Base-by-base conservation (phyloP, 805 yeast species). In the Candida sonorensis region DNA sequence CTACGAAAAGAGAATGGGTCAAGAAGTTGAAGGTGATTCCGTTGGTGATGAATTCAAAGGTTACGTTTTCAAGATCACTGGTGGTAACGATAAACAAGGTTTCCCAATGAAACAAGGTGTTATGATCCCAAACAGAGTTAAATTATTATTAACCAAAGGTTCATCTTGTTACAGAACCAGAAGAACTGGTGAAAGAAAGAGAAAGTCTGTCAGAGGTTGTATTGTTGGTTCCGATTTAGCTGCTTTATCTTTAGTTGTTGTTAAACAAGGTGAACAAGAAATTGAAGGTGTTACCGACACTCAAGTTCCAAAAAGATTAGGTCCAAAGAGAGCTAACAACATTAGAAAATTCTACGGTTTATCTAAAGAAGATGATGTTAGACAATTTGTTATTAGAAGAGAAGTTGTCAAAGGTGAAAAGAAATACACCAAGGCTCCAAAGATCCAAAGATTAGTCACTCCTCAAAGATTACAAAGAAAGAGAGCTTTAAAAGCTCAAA, bases 81-180 rank as follows among this genome's bases (percentile, higher is more conserved):
- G 98, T 67, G 98, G 98, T 81, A 92, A 92, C 83, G 98, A 92
- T 77, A 92, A 92, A 77, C 98, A 92, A 78, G 98, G 98, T 77
- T 92, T 92, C 96, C 97, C 98, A 75, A 92, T 94, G 98, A 92
- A 88, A 75, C 98, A 94, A 75, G 98, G 98, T 82, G 98, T 92
- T 52, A 75, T 92, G 80, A 92, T 86, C 77, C 97, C 98, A 73
- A 87, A 94, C 81, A 94, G 98, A 81, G 97, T 92, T 59, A 87
- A 84, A 69, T 80, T 92, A 61, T 79, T 92, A 66, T 77, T 92
- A 65, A 69, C 95, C 56, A 80, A 86, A 73, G 95, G 90, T 62
- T 81, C 75, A 76, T 85, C 97, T 58, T 90, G 97, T 79, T 92
- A 92, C 94, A 90, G 98, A 80, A 94, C 95, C 70, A 92, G 98